phyloP scores from a whole-genome alignment of 179 eudicot genomes.

The Beta corolliflora region DNA sequence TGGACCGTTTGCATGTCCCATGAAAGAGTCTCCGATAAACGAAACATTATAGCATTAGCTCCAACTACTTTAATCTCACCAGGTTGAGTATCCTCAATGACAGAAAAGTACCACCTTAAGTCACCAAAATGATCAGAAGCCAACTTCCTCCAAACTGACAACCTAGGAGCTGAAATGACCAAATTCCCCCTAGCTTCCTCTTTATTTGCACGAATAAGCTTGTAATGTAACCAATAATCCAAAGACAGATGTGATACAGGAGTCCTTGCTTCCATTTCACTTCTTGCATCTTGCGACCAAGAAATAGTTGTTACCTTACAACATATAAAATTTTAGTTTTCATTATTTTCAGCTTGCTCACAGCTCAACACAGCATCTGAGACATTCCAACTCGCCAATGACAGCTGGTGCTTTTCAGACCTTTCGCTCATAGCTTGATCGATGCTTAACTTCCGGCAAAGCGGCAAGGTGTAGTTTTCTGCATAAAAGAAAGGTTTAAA shows the following conservation, averaged over 20 bases:
- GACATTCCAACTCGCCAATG: conserved; percentile 76
- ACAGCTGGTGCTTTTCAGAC: conserved; percentile 54
- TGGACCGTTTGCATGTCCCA: conserved; percentile 62
- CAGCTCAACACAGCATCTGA: conserved; percentile 61
- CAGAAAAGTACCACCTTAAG: conserved; percentile 63
- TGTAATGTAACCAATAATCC: conserved; percentile 68
- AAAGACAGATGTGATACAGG: conserved; percentile 35
- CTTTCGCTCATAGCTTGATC: conserved; percentile 63
- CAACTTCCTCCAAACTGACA: conserved; percentile 93
- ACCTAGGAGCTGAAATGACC: conserved; percentile 58
- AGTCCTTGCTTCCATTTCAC: conserved; percentile 23
- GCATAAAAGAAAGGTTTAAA: conserved; percentile 20
- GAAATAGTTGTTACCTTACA: conserved; percentile 73
- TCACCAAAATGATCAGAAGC: conserved; percentile 34
- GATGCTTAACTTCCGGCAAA: conserved; percentile 49
- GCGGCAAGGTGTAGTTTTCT: conserved; percentile 47
- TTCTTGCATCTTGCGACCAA: conserved; percentile 29
- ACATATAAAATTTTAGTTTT: conserved; percentile 62
- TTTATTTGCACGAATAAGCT: conserved; percentile 59
- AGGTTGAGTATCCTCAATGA: conserved; percentile 45
- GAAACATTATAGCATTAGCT: conserved; percentile 65
- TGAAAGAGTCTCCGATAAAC: conserved; percentile 55
- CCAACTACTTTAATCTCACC: conserved; percentile 54
- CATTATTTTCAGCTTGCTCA: conserved; percentile 52
- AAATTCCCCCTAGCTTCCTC: conserved; percentile 42